Base-by-base conservation (phyloP, 495 filamentous ascomycete species). In the Extremus antarcticus region DNA sequence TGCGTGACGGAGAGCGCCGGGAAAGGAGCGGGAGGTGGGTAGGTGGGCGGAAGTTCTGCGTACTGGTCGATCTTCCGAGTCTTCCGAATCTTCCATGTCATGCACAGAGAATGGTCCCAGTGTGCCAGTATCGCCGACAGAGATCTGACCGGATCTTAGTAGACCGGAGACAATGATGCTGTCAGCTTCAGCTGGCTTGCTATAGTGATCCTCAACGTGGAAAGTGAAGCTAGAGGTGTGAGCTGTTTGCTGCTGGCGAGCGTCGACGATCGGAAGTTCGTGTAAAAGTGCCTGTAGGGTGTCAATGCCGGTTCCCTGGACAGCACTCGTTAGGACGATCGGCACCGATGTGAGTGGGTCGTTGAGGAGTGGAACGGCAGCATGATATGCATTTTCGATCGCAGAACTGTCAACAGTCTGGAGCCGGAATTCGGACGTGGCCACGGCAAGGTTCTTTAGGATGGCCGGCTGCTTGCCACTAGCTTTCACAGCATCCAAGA, bases 271-370 rank as follows among this genome's bases (percentile, higher is more conserved):
- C 0, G 94, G 90, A 19, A 98, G 76, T 53, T 76, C 78, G 49
- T 81, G 77, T 21, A 98, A 76, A 7, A 97, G 73, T 24, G 87
- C 87, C 67, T 98, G 92, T 11, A 95, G 64, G 53, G 84, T 75
- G 19, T 81, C 79, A 52, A 97, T 83, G 0, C 91, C 91, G 13
- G 80, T 81, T 1, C 91, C 92, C 64, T 85, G 85, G 2, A 94
- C 83, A 10, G 90, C 85, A 59, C 89, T 95, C 19, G 89, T 90
- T 22, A 97, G 76, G 2, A 95, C 68, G 56, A 98, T 91, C 1
- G 94, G 92, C 9, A 97, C 86, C 13, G 68, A 69, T 19, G 65
- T 61, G 47, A 74, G 45, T 11, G 61, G 53, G 35, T 64, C 41
- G 15, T 55, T 41, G 20, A 63, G 35, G 11, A 69, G 59, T 4